Evolutionary conservation across 371 early-diverging fungal genomes (phyloP).

Genomic region (Nosema granulosis): DNA sequence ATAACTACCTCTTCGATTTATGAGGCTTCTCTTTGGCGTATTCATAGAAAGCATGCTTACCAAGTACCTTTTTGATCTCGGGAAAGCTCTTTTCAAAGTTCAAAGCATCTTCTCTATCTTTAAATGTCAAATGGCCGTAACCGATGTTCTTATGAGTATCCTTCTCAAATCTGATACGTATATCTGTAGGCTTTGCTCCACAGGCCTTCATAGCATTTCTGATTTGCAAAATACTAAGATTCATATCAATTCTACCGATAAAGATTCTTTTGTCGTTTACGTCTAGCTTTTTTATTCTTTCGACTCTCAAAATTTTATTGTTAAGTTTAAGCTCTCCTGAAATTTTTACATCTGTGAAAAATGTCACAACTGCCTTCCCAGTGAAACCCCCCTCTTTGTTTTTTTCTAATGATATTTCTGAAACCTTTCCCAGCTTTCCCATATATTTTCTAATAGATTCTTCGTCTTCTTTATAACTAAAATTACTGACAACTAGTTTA

Average conservation of each 20-base stretch:
- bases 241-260: conserved; percentile 59
- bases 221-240: conserved; percentile 49
- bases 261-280: conserved; percentile 57
- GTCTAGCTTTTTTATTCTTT: conserved; percentile 57
- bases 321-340: conserved; percentile 47
- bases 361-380: conserved; percentile 63
- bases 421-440: conserved; percentile 55
- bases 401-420: conserved; percentile 52
- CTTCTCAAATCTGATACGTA: conserved; percentile 40
- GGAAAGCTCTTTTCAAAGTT: conserved; percentile 49
- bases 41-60: conserved; percentile 44
- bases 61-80: conserved; percentile 38
- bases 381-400: conserved; percentile 57
- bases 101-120: conserved; percentile 54
- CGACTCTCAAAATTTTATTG: conserved; percentile 58
- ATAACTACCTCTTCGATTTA: no score
- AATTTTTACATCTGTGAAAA: conserved; percentile 42
- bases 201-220: conserved; percentile 48
- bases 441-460: conserved; percentile 55
- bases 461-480: conserved; percentile 61
- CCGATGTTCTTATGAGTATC: conserved; percentile 60
- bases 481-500: conserved; percentile 53
- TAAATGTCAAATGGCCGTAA: conserved; percentile 64
- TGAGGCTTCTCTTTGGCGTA: conserved; percentile 54
- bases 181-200: conserved; percentile 46